Percentiles rank a stretch among this genome's conserved stretches.
These are phyloP conservation scores for Capsella rubella DNA, from an alignment of 441 rosid genomes.

Conservation along the genomic window DNA sequence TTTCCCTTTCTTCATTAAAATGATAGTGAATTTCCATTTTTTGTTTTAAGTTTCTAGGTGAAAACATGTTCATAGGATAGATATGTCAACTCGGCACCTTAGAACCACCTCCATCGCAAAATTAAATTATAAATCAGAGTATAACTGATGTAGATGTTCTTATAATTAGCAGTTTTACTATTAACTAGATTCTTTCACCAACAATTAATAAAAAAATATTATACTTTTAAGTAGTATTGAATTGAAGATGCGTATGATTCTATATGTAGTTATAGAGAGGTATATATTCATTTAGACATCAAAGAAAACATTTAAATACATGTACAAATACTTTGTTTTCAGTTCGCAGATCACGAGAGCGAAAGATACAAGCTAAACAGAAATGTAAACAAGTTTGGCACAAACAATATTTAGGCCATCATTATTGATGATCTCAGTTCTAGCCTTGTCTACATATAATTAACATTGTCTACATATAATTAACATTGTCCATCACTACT, in stretches of 20 bases:
- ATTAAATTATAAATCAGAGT: no score
- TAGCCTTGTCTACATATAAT: neutral
- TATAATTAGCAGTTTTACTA: conserved; percentile 4
- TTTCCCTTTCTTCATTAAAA: conserved; percentile 28
- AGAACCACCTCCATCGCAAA: neutral
- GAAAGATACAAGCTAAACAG: neutral
- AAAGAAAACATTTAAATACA: neutral
- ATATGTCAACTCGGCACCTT: conserved; percentile 38
- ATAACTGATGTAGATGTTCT: no score
- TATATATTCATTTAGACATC: neutral
- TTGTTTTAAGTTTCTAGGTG: neutral
- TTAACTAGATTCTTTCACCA: neutral
- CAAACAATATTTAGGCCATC: neutral
- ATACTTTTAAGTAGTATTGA: neutral
- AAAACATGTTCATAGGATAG: conserved; percentile 29
- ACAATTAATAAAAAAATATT: neutral
- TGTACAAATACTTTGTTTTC: neutral
- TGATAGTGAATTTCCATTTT: conserved; percentile 20
- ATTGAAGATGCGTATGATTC: neutral
- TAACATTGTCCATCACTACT: conserved; percentile 18
- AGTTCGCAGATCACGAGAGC: neutral
- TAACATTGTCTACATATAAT: conserved; percentile 4
- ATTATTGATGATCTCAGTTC: neutral
- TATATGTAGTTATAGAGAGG: neutral
- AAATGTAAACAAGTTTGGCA: neutral